Conservation (phyloP, 148 eudicot species). For the Polygonum maritimum region DNA sequence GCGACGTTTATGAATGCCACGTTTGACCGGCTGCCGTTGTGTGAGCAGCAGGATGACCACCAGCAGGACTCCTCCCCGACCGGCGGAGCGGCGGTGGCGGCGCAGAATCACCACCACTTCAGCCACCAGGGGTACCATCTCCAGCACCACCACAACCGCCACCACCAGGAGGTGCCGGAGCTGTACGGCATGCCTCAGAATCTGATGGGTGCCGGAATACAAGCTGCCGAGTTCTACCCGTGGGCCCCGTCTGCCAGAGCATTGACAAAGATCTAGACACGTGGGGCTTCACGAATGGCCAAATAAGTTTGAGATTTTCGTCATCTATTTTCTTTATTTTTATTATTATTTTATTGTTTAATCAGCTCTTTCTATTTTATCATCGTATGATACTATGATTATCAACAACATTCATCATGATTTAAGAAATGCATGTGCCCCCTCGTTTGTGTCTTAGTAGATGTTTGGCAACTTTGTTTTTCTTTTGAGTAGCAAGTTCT, state of each 20-base stretch:
- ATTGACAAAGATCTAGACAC: conserved; percentile 25
- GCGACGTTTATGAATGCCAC: conserved; percentile 66
- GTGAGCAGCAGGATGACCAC: conserved; percentile 42
- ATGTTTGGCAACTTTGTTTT: too few relatives aligned
- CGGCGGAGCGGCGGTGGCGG: conserved; percentile 8
- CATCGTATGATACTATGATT: too few relatives aligned
- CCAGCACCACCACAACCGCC: conserved; percentile 31
- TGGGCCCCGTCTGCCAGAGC: conserved; percentile 33
- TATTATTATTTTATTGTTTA: neutral
- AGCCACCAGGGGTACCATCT: conserved; percentile 31
- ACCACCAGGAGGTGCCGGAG: conserved; percentile 33
- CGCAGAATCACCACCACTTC: conserved; percentile 12
- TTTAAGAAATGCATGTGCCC: too few relatives aligned
- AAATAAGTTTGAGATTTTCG: neutral
- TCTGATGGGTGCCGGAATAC: conserved; percentile 29
- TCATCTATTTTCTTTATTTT: neutral
- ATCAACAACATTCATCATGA: too few relatives aligned
- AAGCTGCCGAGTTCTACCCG: conserved; percentile 38
- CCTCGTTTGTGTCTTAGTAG: too few relatives aligned
- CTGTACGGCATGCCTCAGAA: conserved; percentile 42
- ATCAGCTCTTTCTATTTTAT: too few relatives aligned
- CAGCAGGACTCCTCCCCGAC: neutral
- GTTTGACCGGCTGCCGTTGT: conserved; percentile 54
- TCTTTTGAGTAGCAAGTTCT: too few relatives aligned
- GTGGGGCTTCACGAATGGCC: neutral